Evolutionary conservation across 2,329 filamentous ascomycete species (phyloP), one percentile per base, ranked within the genome.

Genomic region (Boeremia lycopersici): DNA sequence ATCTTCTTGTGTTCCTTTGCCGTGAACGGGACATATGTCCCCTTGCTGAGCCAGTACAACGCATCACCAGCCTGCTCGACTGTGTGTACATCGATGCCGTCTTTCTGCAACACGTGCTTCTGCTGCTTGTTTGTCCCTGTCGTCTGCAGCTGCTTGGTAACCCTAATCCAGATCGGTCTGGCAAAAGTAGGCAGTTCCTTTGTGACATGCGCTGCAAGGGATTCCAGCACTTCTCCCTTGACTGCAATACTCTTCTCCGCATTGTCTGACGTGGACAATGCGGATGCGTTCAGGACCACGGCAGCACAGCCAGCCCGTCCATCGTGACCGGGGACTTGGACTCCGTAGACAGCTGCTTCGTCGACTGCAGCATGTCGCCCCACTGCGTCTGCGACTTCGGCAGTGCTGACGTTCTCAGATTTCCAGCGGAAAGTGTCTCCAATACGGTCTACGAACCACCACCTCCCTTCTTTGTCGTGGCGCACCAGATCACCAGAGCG

Each of bases 81-180:
- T 11, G 61, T 61, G 0, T 67, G 63, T 0, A 75, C 62, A 42
- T 80, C 72, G 40, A 80, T 74, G 0, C 78, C 79, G 28, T 81
- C 75, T 10, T 68, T 61, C 43, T 76, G 70, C 29, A 80, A 61
- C 2, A 65, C 59, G 15, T 72, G 70, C 53, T 81, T 81, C 63
- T 79, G 78, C 40, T 78, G 64, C 65, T 81, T 80, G 63, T 78
- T 76, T 28, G 78, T 80, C 2, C 74, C 77, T n/a, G 78, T 80
- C 15, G 75, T 76, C 30, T 76, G 74, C 54, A 79, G 70, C 35
- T 70, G 60, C 46, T 56, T 65, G 0, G 72, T 76, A 0, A 79
- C 53, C 6, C 79, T 57, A 1, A 81, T 15, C 63, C 79, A 81
- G 0, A 79, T 53, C 1, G 79, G 79, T 9, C 77, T 72, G 1